These are phyloP conservation scores for Carallia pectinifolia DNA, from an alignment of 345 rosid genomes.

Conservation along the genomic window DNA sequence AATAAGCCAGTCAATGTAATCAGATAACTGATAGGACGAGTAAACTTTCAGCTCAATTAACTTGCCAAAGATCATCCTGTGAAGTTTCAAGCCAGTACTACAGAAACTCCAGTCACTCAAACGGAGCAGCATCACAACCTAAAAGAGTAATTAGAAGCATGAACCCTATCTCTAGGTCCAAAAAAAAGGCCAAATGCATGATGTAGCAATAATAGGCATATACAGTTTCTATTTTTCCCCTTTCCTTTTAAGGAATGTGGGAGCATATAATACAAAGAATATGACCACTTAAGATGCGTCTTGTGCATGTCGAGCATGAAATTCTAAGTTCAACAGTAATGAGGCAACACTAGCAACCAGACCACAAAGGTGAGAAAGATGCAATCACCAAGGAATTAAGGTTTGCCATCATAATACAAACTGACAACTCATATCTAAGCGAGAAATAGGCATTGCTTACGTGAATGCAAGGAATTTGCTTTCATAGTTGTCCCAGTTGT, in stretches of 20 bases:
- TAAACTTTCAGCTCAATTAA: background rate
- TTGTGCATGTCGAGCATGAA: too few relatives aligned
- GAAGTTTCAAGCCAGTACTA: too few relatives aligned
- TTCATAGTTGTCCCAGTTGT: slow-evolving; percentile 75
- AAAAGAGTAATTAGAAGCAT: background rate
- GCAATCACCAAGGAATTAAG: too few relatives aligned
- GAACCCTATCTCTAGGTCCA: background rate
- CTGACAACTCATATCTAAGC: background rate
- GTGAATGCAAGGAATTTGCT: slow-evolving; percentile 97
- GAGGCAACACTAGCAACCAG: too few relatives aligned
- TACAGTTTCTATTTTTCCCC: too few relatives aligned
- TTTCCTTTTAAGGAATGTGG: too few relatives aligned
- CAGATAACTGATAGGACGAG: background rate
- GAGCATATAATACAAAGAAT: too few relatives aligned
- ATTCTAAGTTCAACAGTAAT: too few relatives aligned
- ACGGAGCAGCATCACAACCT: background rate
- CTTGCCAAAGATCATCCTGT: background rate
- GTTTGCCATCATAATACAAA: background rate
- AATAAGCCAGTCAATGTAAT: background rate
- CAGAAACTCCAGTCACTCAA: too few relatives aligned
- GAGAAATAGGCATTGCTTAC: slow-evolving; percentile 38
- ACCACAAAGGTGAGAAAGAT: too few relatives aligned
- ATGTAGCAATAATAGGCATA: too few relatives aligned
- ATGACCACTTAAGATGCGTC: too few relatives aligned
- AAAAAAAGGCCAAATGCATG: background rate